These are phyloP conservation scores for Sphagnum fallax DNA, from an alignment of 228 moss, liverwort and hornwort species.

Conservation along the genomic window DNA sequence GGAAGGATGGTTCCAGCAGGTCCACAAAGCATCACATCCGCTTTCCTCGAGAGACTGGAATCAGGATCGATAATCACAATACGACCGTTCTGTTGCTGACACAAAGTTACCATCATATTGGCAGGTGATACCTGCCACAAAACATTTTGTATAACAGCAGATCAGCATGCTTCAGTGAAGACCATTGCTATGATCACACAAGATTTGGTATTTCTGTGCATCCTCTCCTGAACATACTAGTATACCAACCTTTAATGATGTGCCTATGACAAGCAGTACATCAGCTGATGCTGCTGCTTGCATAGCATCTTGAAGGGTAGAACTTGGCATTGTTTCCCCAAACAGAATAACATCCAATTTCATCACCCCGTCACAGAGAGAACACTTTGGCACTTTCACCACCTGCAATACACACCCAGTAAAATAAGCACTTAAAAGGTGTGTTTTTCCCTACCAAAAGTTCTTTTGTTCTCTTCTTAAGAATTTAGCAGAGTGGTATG, in stretches of 20 bases:
- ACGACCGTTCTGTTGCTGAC: constrained; percentile 25
- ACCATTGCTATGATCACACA: too few species aligned
- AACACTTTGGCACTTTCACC: constrained; percentile 34
- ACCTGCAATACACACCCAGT: constrained; percentile 3
- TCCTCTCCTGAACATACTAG: background rate
- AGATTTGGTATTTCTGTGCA: too few species aligned
- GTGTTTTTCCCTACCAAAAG: background rate
- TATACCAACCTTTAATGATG: constrained; percentile 29
- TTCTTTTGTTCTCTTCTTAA: too few species aligned
- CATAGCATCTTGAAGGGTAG: constrained; percentile 26
- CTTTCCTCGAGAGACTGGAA: constrained; percentile 13
- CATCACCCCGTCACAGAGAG: constrained; percentile 28
- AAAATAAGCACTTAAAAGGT: background rate
- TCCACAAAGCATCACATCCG: constrained; percentile 38
- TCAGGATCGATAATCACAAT: constrained; percentile 46
- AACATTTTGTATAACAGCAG: background rate
- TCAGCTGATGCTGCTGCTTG: constrained; percentile 27
- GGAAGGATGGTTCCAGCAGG: constrained; percentile 33
- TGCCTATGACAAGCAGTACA: constrained; percentile 40
- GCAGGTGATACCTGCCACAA: constrained; percentile 33
- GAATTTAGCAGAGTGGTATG: too few species aligned
- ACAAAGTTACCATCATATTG: constrained; percentile 29
- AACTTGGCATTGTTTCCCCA: constrained; percentile 26
- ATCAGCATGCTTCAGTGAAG: background rate
- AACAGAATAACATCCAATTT: constrained; percentile 40